Base-by-base conservation (phyloP, 345 rosid species). In the Pelargonium nanum region DNA sequence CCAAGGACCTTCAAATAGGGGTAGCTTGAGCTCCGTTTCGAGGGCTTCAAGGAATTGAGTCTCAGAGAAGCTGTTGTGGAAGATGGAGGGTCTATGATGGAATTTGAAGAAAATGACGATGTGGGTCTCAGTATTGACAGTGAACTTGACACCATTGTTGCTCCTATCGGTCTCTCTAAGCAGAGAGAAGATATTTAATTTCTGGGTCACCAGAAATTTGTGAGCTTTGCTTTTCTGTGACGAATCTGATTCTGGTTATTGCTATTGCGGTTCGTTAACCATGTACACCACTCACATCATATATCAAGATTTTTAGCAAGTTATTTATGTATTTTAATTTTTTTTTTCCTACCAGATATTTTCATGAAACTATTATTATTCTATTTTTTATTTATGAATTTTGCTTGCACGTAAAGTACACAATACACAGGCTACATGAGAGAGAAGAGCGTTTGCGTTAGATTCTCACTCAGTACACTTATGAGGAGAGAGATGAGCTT, bases 111-210 rank as follows among this genome's bases (percentile, higher is more conserved):
- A 32, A 79, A 64, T 19, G 81, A 64, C 53, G 75, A 60, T 24
- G 74, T 21, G 22, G 72, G 19, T 2, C 80, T 77, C 64, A 77
- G 66, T 12, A 77, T 64, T 19, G 83, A 75, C 64, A 69, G 61
- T 1, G 86, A 77, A 68, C 64, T 74, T 10, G 82, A 64, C 67
- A 72, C 83, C 93, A 86, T 86, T 60, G 62, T 65, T 75, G 48
- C 48, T 40, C 16, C 61, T 45, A 57, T 44, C 17, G 24, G 48
- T n/a, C 25, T 25, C 17, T 55, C 28, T 55, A 26, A 51, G 54
- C 62, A 59, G 44, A 62, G 62, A 60, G 55, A 65, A 78, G 70
- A 67, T 68, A 52, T 57, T 52, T 45, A 28, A 1, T 34, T 34
- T 45, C 45, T 25, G 30, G 6, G 22, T 26, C 15, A 55, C 61